Base-by-base conservation (phyloP, 805 yeast species). In the Lipomyces starkeyi region DNA sequence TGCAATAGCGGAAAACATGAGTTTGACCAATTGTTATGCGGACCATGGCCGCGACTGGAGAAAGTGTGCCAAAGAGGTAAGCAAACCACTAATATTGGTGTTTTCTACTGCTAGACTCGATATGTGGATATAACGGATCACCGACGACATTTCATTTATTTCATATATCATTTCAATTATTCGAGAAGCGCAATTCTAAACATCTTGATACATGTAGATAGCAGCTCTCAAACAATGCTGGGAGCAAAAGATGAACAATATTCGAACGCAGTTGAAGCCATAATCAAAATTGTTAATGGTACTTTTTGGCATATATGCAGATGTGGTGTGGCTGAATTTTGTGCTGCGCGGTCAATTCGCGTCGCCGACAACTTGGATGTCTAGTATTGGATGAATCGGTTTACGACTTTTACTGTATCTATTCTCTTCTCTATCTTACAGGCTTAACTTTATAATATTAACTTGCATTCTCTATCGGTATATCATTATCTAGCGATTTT, bases 1-100 rank as follows among this genome's bases (percentile, higher is more conserved):
- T 27, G 64, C 75, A 25, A 29, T 73, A 80, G 89, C 84, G 37
- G 93, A 91, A 74, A 91, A 91, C 73, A 78, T 88, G 75, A 86
- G 86, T 17, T 79, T 91, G 40, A 91, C 88, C 62, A 78, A 91
- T 43, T 91, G 97, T 73, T 93, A 89, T 75, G 93, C 92, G 2
- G 96, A 90, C 67, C 88, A 88, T 0, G 86, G 86, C 11, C 65
- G 70, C 35, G 96, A 91, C 75, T 91, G 97, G 97, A 79, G 96
- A 63, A 79, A 86, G 73, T 90, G 96, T 71, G 76, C 86, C 1
- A 79, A 80, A 22, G 95, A 91, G 76, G 89, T 88, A 73, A 67
- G 87, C 76, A 17, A 25, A 14, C 25, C 11, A 7, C 59, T 29
- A 29, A 17, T 27, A 27, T 2, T 29, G 25, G 59, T 40, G 27